A percentile compares a stretch with the other conserved stretches of the same genome.
phyloP scores from a whole-genome alignment of 345 rosid genomes.

The Bruguiera sexangula region DNA sequence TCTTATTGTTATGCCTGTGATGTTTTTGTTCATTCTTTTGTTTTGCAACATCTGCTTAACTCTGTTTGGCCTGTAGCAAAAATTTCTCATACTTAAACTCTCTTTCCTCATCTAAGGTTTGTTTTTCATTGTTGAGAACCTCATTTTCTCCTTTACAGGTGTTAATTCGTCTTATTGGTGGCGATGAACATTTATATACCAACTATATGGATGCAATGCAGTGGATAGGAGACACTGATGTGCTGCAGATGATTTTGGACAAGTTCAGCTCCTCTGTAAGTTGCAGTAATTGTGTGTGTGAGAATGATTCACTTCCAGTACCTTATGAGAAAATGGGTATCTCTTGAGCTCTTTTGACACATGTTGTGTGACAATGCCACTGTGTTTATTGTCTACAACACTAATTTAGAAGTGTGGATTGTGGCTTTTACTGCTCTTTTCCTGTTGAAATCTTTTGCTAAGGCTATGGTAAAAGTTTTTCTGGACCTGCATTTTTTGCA shows the following conservation, averaged over 20 bases:
- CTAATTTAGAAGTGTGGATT: background rate
- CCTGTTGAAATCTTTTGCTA: background rate
- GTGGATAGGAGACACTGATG: slow-evolving; percentile 86
- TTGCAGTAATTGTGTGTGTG: slow-evolving; percentile 11
- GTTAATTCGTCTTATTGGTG: slow-evolving; percentile 75
- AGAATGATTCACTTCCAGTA: background rate
- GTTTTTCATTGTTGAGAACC: background rate
- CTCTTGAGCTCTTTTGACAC: background rate
- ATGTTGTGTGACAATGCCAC: background rate
- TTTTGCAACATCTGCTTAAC: background rate
- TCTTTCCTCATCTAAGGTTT: background rate
- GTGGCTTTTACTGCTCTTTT: background rate
- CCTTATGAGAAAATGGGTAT: background rate
- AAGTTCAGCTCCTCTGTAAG: slow-evolving; percentile 92
- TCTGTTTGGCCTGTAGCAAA: background rate
- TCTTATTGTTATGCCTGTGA: too few relatives aligned
- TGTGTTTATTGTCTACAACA: background rate
- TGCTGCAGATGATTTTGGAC: slow-evolving; percentile 84
- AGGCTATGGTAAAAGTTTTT: background rate
- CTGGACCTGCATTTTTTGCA: slow-evolving; percentile 26
- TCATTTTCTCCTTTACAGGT: slow-evolving; percentile 47
- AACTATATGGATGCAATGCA: slow-evolving; percentile 65
- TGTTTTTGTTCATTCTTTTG: background rate
- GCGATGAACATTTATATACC: slow-evolving; percentile 83
- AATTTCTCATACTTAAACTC: too few relatives aligned